Evolutionary conservation across 2,329 filamentous ascomycete genomes (phyloP), one percentile per base, ranked within the genome.

Genomic region (Nothopassalora personata): DNA sequence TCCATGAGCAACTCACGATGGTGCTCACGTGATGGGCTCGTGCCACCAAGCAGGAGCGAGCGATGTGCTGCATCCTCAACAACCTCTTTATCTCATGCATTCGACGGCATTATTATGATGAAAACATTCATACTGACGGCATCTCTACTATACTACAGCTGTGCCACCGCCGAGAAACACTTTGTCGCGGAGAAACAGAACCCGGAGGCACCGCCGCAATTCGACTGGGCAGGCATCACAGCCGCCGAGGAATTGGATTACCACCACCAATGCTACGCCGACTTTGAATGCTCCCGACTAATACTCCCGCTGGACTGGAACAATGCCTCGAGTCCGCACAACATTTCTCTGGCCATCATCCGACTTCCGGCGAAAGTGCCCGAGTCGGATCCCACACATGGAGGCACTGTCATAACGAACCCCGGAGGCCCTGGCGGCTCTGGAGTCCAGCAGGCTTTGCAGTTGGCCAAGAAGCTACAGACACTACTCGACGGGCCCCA

Each of bases 261-360:
- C 56, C 15, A 61, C 56, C 15, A 53, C 27, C 39, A 54, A 19
- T 82, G 79, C 66, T 79, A 75, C 56, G 73, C 53, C 34, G 75
- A 73, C 9, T 77, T 78, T 58, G 73, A 79, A 61, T 81, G 80
- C 59, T 76, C 79, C n/a, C 73, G 76, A 4, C 68, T 82, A 1
- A 69, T 74, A 34, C 74, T 81, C 0, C 80, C 79, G 0, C 74
- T 81, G 65, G 77, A 74, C 58, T 68, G 65, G 62, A 70, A 51
- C 66, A 64, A 65, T 31, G 34, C 33, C 4, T 58, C 59, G 2
- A 61, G 58, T 51, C 56, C 60, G 5, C 54, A 64, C 47, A 65
- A 57, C 33, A 69, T 79, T 23, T 73, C 72, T 2, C 60, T 81
- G 19, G 79, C 79, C 2, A 65, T 81, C 11, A 72, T 75, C 10